Base-by-base conservation (phyloP, 2,329 filamentous ascomycete genomes). In the Aspergillus sp. region DNA sequence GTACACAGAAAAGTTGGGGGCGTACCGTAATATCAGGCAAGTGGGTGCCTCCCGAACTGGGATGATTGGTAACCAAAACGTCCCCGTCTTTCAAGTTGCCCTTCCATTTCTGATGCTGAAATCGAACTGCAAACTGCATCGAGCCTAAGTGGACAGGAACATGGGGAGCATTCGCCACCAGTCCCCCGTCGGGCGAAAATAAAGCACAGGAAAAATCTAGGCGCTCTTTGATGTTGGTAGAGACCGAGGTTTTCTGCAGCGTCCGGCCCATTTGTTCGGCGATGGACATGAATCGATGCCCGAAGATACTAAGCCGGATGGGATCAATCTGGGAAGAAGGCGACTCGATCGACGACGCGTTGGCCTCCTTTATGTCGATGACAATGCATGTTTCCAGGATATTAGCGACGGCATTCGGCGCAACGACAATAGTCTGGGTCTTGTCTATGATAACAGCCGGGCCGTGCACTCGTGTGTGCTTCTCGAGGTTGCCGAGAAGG, bases 321-420 rank as follows among this genome's bases (percentile, higher is more conserved):
- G 82, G 82, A 49, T 86, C 80, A n/a, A 32, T 32, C 7, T 46
- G 49, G 2, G 51, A 47, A 3, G 45, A 36, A 3, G 35, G 24
- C 1, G 46, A 22, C 13, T 42, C 32, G 5, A 42, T 44, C 8
- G 40, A 36, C 3, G 41, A 32, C 12, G 43, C 40, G 40, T 53
- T 72, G 10, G 43, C 63, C 43, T 64, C 77, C 34, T 79, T 75
- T 25, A 91, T 73, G 43, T 94, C 86, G 51, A 95, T 88, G 5
- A 95, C 72, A 5, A 95, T 85, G 48, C 94, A 89, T 0, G 86
- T 93, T 41, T 85, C 72, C 12, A 93, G 78, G 19, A 94, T 69
- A 15, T 86, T 62, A 0, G 88, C 89, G 14, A 76, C 75, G 2
- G 86, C 75, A 17, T 74, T 74, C 0, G 88, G 89, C 0, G 84